These are phyloP conservation scores for Parafenestella ontariensis DNA, from an alignment of 2,329 filamentous ascomycete species.

Conservation along the genomic window DNA sequence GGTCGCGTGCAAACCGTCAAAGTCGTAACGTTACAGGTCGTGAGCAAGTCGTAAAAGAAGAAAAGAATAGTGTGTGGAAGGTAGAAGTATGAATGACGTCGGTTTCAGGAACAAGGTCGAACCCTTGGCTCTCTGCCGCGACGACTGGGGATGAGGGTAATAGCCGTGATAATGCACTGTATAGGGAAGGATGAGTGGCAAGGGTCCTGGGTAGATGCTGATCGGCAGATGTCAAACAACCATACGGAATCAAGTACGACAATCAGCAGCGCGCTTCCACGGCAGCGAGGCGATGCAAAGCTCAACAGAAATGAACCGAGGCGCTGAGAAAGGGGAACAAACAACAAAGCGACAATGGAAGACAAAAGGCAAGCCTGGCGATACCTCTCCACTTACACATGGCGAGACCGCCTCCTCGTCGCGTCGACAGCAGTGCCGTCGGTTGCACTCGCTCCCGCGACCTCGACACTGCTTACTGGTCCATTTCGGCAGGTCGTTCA, in stretches of 20 bases:
- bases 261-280: conserved; percentile 2
- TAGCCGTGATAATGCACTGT: conserved; percentile 17
- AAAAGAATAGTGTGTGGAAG: not conserved
- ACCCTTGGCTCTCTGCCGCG: conserved; percentile 5
- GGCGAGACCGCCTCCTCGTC: conserved; percentile 6
- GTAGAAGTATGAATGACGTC: conserved; percentile 31
- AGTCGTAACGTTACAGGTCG: too few species aligned
- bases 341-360: conserved; percentile 1
- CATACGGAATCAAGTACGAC: conserved; percentile 1
- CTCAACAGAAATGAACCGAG: not conserved
- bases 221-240: conserved; percentile 15
- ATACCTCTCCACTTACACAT: conserved; percentile 1
- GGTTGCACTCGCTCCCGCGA: not conserved
- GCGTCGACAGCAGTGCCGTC: not conserved
- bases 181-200: conserved; percentile 18
- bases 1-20: conserved; percentile 4
- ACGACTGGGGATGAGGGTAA: not conserved
- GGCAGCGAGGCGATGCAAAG: conserved; percentile 9
- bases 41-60: not conserved
- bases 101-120: conserved; percentile 20
- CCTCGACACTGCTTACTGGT: conserved; percentile 2
- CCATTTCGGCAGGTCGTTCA: conserved; percentile 10
- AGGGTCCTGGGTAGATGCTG: conserved; percentile 6
- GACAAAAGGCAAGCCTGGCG: not conserved
- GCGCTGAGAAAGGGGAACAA: not conserved